These are phyloP conservation scores for Nissolia schottii DNA, from an alignment of 306 rosid species.

Conservation along the genomic window DNA sequence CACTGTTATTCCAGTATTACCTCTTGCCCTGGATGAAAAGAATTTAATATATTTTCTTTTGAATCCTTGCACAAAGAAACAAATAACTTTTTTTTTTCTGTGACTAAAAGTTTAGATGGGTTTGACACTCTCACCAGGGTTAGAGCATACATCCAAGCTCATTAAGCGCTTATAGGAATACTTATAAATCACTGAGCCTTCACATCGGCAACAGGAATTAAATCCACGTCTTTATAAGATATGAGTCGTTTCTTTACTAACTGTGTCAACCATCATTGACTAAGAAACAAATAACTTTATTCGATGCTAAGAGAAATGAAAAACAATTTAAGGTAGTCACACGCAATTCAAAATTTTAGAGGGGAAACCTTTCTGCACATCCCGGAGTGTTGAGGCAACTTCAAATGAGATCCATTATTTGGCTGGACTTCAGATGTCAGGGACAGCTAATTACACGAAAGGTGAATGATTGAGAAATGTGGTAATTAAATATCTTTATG, in stretches of 20 bases:
- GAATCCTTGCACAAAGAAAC: conserved; percentile 74
- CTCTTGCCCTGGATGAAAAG: conserved; percentile 55
- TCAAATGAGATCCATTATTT: conserved; percentile 48
- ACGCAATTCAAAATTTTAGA: conserved; percentile 24
- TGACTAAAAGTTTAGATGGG: no score
- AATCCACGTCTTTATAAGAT: no score
- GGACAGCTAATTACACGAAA: conserved; percentile 61
- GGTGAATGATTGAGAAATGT: conserved; percentile 13
- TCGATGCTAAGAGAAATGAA: conserved; percentile 15
- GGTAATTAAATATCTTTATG: background rate
- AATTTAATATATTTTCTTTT: conserved; percentile 72
- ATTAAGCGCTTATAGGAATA: no score
- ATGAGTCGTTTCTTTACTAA: no score
- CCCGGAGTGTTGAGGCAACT: conserved; percentile 45
- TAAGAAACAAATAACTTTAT: conserved; percentile 53
- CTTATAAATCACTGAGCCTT: no score
- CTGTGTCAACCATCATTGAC: no score
- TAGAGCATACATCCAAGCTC: no score
- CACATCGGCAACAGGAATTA: no score
- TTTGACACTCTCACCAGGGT: no score
- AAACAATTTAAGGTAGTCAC: conserved; percentile 17
- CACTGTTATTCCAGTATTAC: conserved; percentile 29
- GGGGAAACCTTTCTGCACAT: conserved; percentile 57
- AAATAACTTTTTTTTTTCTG: conserved; percentile 58
- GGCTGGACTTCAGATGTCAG: conserved; percentile 65